Evolutionary conservation across 1,284 basidiomycete genomes (phyloP).

Genomic region (Macrocystidia cucumis): DNA sequence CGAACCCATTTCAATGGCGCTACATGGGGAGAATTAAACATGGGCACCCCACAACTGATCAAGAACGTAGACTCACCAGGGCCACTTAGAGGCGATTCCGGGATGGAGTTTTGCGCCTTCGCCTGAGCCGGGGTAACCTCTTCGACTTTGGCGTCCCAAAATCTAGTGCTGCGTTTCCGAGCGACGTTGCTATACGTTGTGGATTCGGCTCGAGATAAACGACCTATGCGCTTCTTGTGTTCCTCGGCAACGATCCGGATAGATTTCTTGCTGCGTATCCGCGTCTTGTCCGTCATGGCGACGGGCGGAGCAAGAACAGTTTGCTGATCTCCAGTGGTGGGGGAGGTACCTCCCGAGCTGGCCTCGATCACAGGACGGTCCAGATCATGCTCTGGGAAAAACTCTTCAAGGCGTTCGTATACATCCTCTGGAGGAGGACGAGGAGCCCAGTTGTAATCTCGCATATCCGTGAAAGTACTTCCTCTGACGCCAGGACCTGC

Average conservation of each 20-base stretch:
- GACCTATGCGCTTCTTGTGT: slow-evolving; percentile 62
- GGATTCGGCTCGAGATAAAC: slow-evolving; percentile 41
- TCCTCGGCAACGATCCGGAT: slow-evolving; percentile 90
- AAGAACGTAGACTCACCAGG: slow-evolving; percentile 41
- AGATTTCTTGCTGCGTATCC: slow-evolving; percentile 66
- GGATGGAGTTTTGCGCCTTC: slow-evolving; percentile 34
- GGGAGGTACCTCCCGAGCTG: slow-evolving; percentile 70
- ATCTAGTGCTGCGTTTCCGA: slow-evolving; percentile 85
- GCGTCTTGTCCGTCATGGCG: slow-evolving; percentile 26
- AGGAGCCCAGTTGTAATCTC: slow-evolving; percentile 70
- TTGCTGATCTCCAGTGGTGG: slow-evolving; percentile 58
- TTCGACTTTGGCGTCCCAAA: slow-evolving; percentile 92
- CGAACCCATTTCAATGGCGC: slow-evolving; percentile 98
- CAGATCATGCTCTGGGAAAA: slow-evolving; percentile 95
- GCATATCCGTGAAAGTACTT: slow-evolving; percentile 52
- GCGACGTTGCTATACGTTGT: slow-evolving; percentile 41
- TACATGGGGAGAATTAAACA: slow-evolving; percentile 21
- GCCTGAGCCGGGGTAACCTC: slow-evolving; percentile 80
- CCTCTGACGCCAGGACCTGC: slow-evolving; percentile 25
- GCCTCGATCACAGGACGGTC: slow-evolving; percentile 94
- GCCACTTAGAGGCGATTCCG: slow-evolving; percentile 51
- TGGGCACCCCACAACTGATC: slow-evolving; percentile 9
- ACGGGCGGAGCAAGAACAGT: slow-evolving; percentile 29
- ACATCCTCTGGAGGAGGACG: slow-evolving; percentile 93
- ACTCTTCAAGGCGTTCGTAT: slow-evolving; percentile 89